Conservation (phyloP, 208 protist species). For the Borovskyia barvae region DNA sequence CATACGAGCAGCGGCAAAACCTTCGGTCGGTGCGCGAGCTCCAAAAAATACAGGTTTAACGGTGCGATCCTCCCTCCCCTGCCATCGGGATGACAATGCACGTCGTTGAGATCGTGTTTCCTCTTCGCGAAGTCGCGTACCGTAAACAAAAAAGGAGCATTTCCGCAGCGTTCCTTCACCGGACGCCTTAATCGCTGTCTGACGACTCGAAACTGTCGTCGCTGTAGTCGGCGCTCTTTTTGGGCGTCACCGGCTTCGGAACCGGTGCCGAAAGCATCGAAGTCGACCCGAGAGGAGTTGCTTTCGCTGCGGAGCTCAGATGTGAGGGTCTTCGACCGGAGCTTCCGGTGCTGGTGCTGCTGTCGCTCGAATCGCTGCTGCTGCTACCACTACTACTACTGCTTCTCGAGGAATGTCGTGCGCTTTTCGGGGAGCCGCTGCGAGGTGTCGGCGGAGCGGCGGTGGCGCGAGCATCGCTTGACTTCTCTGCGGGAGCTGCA, state of each 20-base stretch:
- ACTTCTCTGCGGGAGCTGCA: too few species aligned
- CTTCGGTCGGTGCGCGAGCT: too few species aligned
- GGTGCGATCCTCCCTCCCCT: too few species aligned
- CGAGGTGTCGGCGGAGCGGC: not conserved
- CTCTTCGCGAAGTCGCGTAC: too few species aligned
- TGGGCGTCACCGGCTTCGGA: conserved; percentile 8
- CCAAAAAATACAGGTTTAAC: too few species aligned
- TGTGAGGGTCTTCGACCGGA: not conserved
- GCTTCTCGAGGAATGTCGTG: not conserved
- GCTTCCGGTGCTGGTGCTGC: not conserved
- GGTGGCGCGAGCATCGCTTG: too few species aligned
- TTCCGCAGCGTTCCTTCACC: too few species aligned
- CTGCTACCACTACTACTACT: conserved; percentile 1
- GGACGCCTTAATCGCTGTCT: conserved; percentile 17
- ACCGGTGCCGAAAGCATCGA: not conserved
- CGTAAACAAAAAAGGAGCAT: too few species aligned
- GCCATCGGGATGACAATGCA: too few species aligned
- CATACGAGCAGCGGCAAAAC: too few species aligned
- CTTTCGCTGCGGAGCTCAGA: not conserved
- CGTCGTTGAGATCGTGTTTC: too few species aligned
- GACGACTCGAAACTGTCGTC: conserved; percentile 43
- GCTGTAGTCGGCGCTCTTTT: conserved; percentile 15
- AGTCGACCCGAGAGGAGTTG: not conserved
- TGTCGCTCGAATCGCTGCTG: conserved; percentile 7
- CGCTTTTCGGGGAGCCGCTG: not conserved